Conservation (phyloP, 306 rosid genomes). For the Trifolium dubium region DNA sequence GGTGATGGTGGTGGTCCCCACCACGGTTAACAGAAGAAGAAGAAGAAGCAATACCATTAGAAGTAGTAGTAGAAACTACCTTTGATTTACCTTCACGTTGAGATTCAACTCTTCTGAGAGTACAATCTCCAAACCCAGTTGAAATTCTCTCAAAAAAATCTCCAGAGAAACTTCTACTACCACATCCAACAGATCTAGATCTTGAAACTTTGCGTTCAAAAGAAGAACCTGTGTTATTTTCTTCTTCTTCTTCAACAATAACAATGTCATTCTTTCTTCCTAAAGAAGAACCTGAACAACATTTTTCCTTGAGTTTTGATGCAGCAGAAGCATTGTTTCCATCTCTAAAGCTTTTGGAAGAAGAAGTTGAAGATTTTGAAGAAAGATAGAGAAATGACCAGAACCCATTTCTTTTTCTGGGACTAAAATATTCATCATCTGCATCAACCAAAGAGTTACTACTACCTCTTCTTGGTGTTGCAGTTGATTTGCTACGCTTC, state of each 20-base stretch:
- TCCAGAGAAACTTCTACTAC: constrained; percentile 94
- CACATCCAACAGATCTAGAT: constrained; percentile 98
- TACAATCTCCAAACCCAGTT: constrained; percentile 96
- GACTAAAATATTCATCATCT: constrained; percentile 55
- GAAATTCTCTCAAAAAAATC: constrained; percentile 96
- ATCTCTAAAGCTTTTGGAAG: constrained; percentile 48
- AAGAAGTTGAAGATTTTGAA: constrained; percentile 44
- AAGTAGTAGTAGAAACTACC: not conserved
- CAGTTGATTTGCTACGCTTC: constrained; percentile 85
- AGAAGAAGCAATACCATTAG: constrained; percentile 20
- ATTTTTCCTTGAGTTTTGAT: constrained; percentile 34
- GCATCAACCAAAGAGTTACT: constrained; percentile 42
- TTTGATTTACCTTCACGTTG: constrained; percentile 82
- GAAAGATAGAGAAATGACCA: constrained; percentile 87
- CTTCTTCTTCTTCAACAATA: constrained; percentile 53
- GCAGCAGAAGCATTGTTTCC: not conserved
- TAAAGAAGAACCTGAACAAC: constrained; percentile 42
- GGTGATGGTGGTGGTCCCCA: constrained; percentile 38
- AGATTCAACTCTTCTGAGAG: constrained; percentile 87
- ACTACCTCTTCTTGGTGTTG: constrained; percentile 56
- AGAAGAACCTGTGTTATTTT: constrained; percentile 59
- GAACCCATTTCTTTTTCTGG: constrained; percentile 72
- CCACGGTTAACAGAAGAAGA: constrained; percentile 18
- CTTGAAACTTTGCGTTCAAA: constrained; percentile 88
- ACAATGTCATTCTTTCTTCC: constrained; percentile 41